Evolutionary conservation across 768 basidiomycete species (phyloP), one percentile per base, ranked within the genome.

Genomic region (Tulasnella sp.): DNA sequence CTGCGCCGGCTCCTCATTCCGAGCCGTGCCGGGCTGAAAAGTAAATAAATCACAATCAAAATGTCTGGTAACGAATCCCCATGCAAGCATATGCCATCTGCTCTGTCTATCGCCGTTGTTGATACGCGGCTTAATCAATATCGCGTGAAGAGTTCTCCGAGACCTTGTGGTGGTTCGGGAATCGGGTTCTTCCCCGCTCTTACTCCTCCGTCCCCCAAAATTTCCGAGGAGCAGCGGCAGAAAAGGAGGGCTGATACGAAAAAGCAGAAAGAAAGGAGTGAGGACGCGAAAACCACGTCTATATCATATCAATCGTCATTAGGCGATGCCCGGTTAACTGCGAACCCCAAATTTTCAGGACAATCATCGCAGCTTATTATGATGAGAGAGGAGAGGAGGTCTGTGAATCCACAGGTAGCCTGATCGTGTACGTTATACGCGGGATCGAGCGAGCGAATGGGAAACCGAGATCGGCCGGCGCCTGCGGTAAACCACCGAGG

Each of bases 381-480:
- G 32, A 67, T 67, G 29, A 11, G 29, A 67, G 61, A 35, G 61
- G 61, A 35, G 61, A 29, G 61, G 61, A 35, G 61, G 61, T 67
- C 61, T 67, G 61, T 35, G 61, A 67, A 67, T 32, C 6, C 32
- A 16, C 1, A 6, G 18, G 3, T 7, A 57, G 55, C 13, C 26
- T 32, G 32, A 57, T 57, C 55, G 29, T 57, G 55, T 29, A 57
- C 29, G 55, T 35, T 35, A 35, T n/a, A 57, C 55, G 23, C 29
- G 55, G 55, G 23, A n/a, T 10, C 15, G 44, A 42, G 42, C 42
- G 42, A 44, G 44, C 44, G 16, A 29, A 67, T 67, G 61, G 32
- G 32, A 32, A 44, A 67, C 61, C 61, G 61, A 67, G 61, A 26
- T 67, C 61, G 61, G 61, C 61, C 61, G 61, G 61, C 61, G 61